Conservation (phyloP, 75 land plant genomes). For the Selaginella tamariscina region DNA sequence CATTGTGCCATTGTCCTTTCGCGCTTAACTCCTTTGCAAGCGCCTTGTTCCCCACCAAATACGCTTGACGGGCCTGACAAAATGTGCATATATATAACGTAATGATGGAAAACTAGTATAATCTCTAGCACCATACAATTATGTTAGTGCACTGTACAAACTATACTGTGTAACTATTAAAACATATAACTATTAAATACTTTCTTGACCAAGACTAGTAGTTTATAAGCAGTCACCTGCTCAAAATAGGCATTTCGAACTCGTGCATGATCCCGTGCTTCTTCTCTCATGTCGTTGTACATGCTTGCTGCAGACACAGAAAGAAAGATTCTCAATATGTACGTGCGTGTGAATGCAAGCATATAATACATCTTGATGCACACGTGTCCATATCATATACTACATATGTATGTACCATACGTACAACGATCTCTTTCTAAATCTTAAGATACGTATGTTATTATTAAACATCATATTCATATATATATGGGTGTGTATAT, state of each 20-base stretch:
- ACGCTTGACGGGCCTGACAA: conserved; percentile 28
- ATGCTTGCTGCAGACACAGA: conserved; percentile 52
- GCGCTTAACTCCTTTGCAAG: conserved; percentile 29
- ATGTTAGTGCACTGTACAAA: not conserved
- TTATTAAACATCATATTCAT: too few species aligned
- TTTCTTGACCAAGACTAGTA: not conserved
- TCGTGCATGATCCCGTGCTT: conserved; percentile 18
- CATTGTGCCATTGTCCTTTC: conserved; percentile 33
- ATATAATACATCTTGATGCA: too few species aligned
- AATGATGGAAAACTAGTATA: too few species aligned
- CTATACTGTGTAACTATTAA: not conserved
- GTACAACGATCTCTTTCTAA: too few species aligned
- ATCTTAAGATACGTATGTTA: too few species aligned
- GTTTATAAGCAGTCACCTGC: conserved; percentile 7
- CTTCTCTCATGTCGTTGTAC: conserved; percentile 36
- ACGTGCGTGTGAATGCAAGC: too few species aligned
- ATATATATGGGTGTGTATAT: too few species aligned
- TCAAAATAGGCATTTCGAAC: conserved; percentile 15
- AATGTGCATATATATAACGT: too few species aligned
- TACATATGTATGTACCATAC: too few species aligned
- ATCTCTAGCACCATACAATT: not conserved
- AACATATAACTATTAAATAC: not conserved
- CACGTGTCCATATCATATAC: too few species aligned
- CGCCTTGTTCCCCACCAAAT: conserved; percentile 27
- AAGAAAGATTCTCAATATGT: too few species aligned